Evolutionary conservation across 179 eudicot species (phyloP).

Genomic region (Pouteria campechiana): DNA sequence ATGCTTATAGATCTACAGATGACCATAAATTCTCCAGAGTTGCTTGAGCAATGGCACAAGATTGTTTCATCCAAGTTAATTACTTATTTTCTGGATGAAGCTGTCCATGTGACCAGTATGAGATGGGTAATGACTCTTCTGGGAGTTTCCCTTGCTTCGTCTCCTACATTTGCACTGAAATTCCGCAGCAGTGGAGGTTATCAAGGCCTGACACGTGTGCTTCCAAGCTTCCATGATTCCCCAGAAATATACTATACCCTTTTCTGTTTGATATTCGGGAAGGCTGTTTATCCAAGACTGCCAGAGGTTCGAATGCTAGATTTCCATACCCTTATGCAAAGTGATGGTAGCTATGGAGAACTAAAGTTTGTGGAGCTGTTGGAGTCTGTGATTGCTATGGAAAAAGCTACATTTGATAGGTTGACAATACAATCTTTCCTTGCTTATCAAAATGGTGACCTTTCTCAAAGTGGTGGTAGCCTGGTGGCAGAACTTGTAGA

Average conservation of each 20-base stretch:
- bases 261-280: conserved; percentile 94
- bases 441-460: conserved; percentile 77
- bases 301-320: conserved; percentile 99
- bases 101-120: conserved; percentile 99
- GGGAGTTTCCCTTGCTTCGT: conserved; percentile 93
- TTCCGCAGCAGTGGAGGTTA: conserved; percentile 91
- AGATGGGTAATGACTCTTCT: conserved; percentile 99
- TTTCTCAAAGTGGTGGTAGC: conserved; percentile 72
- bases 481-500: conserved; percentile 86
- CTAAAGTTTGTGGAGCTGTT: conserved; percentile 77
- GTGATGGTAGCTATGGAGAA: conserved; percentile 67
- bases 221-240: conserved; percentile 91
- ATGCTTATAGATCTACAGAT: conserved; percentile 96
- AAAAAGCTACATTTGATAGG: conserved; percentile 84
- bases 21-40: conserved; percentile 73
- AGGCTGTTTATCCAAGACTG: conserved; percentile 92
- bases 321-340: conserved; percentile 94
- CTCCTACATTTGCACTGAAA: conserved; percentile 84
- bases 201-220: conserved; percentile 83
- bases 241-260: conserved; percentile 97
- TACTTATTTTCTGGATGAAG: conserved; percentile 90
- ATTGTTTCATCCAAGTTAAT: conserved; percentile 84
- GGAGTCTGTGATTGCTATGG: conserved; percentile 92
- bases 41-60: conserved; percentile 99
- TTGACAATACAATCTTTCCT: conserved; percentile 69